Conservation (phyloP, 2,329 filamentous ascomycete genomes). For the Nannizziopsis barbatae region DNA sequence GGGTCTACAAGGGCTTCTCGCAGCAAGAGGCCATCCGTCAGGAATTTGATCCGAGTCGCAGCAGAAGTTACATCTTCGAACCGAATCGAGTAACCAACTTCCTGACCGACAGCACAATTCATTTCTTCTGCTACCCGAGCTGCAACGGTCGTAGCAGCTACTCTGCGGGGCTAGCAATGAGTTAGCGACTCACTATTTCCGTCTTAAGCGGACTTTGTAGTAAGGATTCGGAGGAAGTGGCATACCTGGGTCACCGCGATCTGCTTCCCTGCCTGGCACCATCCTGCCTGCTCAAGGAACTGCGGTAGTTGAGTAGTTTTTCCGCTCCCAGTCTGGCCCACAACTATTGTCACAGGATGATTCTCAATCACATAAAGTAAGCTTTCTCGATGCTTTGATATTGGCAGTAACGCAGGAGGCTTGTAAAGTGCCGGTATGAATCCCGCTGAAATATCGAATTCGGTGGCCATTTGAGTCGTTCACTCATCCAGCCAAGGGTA, state of each 20-base stretch:
- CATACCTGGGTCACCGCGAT: constrained; percentile 83
- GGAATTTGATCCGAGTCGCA: constrained; percentile 79
- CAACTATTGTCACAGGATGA: constrained; percentile 71
- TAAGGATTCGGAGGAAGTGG: constrained; percentile 15
- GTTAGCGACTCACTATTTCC: neutral
- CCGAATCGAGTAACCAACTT: constrained; percentile 83
- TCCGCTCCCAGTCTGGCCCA: constrained; percentile 88
- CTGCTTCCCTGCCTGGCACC: constrained; percentile 70
- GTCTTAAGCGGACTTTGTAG: no score
- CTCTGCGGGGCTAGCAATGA: constrained; percentile 59
- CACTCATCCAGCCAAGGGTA: neutral
- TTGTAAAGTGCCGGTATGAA: constrained; percentile 78
- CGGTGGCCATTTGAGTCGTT: constrained; percentile 29
- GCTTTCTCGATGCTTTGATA: constrained; percentile 66
- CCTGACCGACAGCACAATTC: constrained; percentile 73
- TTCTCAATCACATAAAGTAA: constrained; percentile 81
- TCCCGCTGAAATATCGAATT: constrained; percentile 34
- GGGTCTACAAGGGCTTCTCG: constrained; percentile 90
- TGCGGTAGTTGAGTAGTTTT: constrained; percentile 96
- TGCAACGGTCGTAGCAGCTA: constrained; percentile 84
- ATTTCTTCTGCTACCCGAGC: constrained; percentile 81
- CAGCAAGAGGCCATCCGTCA: constrained; percentile 85
- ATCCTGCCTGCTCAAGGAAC: constrained; percentile 76
- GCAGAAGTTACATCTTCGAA: constrained; percentile 86
- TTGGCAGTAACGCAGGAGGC: constrained; percentile 70